Evolutionary conservation across 176 grass and related monocot genomes (phyloP), one percentile per base, ranked within the genome.

Genomic region (Oryza meridionalis): DNA sequence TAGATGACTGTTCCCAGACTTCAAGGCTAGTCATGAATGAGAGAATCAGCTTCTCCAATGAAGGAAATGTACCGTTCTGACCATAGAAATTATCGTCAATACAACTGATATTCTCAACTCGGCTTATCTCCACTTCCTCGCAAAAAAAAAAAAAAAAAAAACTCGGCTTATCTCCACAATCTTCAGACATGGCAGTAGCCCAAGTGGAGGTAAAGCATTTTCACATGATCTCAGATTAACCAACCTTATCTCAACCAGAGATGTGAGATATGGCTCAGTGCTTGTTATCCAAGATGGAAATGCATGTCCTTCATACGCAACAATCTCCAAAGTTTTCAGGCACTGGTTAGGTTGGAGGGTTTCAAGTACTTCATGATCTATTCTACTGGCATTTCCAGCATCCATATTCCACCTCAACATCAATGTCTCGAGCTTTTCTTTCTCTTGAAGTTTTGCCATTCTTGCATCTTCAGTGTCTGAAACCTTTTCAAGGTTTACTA

Each of bases 221-320:
- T 40, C 31, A 76, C 53, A 77, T 6, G 51, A 11, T 55, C 5
- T 77, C 4, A 62, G 0, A 77, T 61, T n/a, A 24, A 62, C 17
- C 3, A 77, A 6, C 11, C 53, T 62, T 15, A 63, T 77, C 75
- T 62, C 32, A 0, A 77, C 53, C 31, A 77, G 51, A 8, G 53
- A 77, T 3, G 2, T 9, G 5, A 77, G 75, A 38, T 77, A 62
- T 77, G 75, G 75, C 17, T 62, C 31, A 0, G 14, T 8, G 5
- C 32, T n/a, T 22, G 17, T 77, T 4, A 77, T 38, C 75, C 75
- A 77, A 63, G 75, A 24, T 12, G 75, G 75, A 62, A 77, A 17
- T 29, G 0, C 5, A 11, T 62, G 3, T 10, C 53, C 21, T 63
- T 62, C 53, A 59, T 61, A 62, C 0, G 31, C 53, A 62, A 62